Base-by-base conservation (phyloP, 768 basidiomycete genomes). In the Rubroboletus pulcherrimus region DNA sequence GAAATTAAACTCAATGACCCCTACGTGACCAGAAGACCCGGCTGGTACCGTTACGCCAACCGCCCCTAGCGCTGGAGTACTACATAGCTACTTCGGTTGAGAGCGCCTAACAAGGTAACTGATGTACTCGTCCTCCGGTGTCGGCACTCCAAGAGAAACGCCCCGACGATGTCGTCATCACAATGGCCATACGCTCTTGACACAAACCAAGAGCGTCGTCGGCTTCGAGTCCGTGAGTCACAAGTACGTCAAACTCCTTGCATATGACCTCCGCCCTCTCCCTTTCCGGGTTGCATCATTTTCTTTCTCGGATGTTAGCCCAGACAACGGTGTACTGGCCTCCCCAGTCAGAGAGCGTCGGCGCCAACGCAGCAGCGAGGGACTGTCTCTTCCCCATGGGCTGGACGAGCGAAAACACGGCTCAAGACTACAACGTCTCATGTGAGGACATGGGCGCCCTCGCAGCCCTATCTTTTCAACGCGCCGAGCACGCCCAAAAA, bases 401-500 rank as follows among this genome's bases (percentile, higher is more conserved):
- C 6, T 92, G 91, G 91, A 91, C 91, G 7, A 86, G 85, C 60
- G 91, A 93, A 71, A 93, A 91, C 59, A 88, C 93, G 31, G 91
- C 91, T 0, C 70, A 73, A 34, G 88, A 92, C 41, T 93, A 83
- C 70, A 71, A 81, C 55, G 74, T 93, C 56, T 79, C 86, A 46
- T 79, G 91, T 37, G 82, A 88, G 48, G 81, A 85, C 54, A 89
- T 91, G 77, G 91, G 93, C 65, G 76, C 74, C 34, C 86, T 82
- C 64, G 85, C 91, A 2, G 87, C 90, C 2, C 65, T 73, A 45
- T 93, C 91, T 0, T 91, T 87, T 69, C 86, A 87, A 60, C 85
- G 84, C 17, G 91, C 91, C 21, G 89, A 91, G 71, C 75, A 72
- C 24, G 91, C 91, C 0, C 79, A 92, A 57, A 83, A 80, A 62